A percentile compares a stretch with the other conserved stretches of the same genome.
phyloP scores from a whole-genome alignment of 1,284 basidiomycete species.

The Cryptococcus amylolentus region DNA sequence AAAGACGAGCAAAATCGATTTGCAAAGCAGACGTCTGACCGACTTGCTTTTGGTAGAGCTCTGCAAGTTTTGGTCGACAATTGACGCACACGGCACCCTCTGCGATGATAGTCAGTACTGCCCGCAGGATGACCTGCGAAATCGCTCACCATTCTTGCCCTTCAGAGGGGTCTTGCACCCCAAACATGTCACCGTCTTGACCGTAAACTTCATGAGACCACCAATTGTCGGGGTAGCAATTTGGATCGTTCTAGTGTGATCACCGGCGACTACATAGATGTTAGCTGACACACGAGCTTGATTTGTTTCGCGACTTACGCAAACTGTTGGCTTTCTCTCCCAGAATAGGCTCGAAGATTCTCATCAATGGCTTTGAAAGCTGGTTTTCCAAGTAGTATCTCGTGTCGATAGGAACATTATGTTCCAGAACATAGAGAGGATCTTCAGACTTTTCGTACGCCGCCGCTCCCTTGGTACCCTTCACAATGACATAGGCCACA shows the following conservation, averaged over 20 bases:
- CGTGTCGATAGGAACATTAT: conserved; percentile 94
- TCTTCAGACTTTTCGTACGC: conserved; percentile 98
- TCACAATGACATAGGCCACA: conserved; percentile 95
- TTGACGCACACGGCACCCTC: conserved; percentile 91
- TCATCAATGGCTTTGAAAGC: conserved; percentile 87
- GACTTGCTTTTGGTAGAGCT: conserved; percentile 86
- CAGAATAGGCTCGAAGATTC: conserved; percentile 95
- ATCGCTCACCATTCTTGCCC: conserved; percentile 61
- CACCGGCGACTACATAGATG: conserved; percentile 69
- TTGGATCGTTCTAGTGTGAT: conserved; percentile 87
- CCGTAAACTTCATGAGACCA: conserved; percentile 94
- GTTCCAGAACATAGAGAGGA: conserved; percentile 89
- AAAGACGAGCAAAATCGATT: conserved; percentile 84
- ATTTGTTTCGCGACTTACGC: conserved; percentile 55
- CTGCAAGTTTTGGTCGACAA: conserved; percentile 75
- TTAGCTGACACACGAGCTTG: background rate
- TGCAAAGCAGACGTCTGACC: conserved; percentile 70
- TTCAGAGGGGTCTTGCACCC: conserved; percentile 86
- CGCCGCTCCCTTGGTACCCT: conserved; percentile 92
- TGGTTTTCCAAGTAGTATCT: conserved; percentile 97
- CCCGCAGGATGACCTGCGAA: background rate
- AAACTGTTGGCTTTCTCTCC: conserved; percentile 82
- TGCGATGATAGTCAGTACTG: conserved; percentile 41
- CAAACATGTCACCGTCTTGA: conserved; percentile 86
- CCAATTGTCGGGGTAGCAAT: conserved; percentile 92